Conservation (phyloP, 352 stramenopile genomes). For the Aphanomyces astaci region DNA sequence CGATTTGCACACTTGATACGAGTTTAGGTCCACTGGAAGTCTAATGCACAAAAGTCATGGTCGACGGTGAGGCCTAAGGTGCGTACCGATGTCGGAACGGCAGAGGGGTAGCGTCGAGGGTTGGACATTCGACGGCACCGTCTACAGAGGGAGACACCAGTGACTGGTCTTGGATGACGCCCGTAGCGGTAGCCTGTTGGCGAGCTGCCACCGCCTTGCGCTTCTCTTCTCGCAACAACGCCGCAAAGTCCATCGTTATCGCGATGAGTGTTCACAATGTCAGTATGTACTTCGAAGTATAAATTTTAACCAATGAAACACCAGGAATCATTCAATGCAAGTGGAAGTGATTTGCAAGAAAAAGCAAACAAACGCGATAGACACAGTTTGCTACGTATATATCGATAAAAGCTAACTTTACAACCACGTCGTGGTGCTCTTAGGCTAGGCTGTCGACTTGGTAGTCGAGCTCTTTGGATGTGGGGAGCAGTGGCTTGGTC, state of each 20-base stretch:
- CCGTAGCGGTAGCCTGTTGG: neutral
- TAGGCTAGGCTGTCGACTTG: constrained; percentile 7
- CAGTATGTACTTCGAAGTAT: too few species aligned
- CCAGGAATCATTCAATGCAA: too few species aligned
- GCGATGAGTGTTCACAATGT: too few species aligned
- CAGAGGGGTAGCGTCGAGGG: neutral
- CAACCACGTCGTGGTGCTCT: neutral
- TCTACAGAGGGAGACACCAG: too few species aligned
- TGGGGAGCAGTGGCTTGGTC: neutral
- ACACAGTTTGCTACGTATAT: too few species aligned
- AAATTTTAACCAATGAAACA: neutral
- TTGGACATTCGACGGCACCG: neutral
- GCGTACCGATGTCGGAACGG: neutral
- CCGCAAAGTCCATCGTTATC: neutral
- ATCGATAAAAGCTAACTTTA: too few species aligned
- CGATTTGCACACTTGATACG: neutral
- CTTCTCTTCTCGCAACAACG: neutral
- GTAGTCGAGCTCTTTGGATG: neutral
- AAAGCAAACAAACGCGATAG: too few species aligned
- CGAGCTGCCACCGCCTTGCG: neutral
- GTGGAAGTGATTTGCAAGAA: too few species aligned
- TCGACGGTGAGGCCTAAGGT: too few species aligned
- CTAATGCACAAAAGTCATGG: too few species aligned
- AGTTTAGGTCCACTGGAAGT: neutral
- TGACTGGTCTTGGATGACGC: neutral